Percentiles rank a stretch among this genome's conserved stretches.
phyloP scores from a whole-genome alignment of 202 grass and related monocot species.

The Setaria viridis region DNA sequence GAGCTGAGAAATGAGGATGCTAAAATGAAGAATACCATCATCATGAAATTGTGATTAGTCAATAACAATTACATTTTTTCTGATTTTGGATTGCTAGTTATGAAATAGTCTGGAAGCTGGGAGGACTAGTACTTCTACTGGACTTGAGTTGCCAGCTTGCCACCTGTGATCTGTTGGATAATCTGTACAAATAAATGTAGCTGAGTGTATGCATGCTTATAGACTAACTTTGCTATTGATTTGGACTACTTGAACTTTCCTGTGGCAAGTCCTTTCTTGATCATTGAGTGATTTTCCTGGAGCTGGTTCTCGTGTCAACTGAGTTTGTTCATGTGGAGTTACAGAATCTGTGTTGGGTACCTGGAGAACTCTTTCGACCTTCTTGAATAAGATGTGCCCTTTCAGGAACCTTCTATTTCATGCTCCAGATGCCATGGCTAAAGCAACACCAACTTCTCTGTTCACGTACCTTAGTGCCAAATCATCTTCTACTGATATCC shows the following conservation, averaged over 20 bases:
- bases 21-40: not conserved
- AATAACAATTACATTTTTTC: not conserved
- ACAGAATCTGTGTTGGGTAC: not conserved
- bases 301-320: not conserved
- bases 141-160: not conserved
- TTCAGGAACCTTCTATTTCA: no score
- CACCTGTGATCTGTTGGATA: not conserved
- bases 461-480: not conserved
- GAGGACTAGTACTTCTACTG: no score
- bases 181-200: not conserved
- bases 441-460: not conserved
- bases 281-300: not conserved
- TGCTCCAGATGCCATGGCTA: not conserved
- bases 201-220: not conserved
- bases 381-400: not conserved
- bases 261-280: not conserved
- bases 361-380: not conserved
- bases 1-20: not conserved
- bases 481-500: not conserved
- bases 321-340: not conserved
- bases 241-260: not conserved
- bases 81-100: constrained; percentile 5
- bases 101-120: not conserved
- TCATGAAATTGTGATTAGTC: no score
- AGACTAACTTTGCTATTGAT: not conserved